These are phyloP conservation scores for Euryodendron excelsum DNA, from an alignment of 148 eudicot genomes.

Conservation along the genomic window DNA sequence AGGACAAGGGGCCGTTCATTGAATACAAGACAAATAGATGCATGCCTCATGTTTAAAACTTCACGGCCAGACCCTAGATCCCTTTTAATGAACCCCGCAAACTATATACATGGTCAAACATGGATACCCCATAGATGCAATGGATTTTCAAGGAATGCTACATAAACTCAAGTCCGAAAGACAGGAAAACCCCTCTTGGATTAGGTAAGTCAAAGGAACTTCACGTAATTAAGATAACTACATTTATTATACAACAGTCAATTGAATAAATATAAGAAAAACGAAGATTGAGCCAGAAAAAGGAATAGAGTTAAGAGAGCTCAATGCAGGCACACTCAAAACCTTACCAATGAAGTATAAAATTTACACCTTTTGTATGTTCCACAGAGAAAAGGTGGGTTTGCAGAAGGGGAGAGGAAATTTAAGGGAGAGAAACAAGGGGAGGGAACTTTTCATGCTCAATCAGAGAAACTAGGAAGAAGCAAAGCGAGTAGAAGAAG, in stretches of 20 bases:
- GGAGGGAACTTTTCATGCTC: not conserved
- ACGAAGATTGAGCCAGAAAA: not conserved
- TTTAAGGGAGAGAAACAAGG: not conserved
- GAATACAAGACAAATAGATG: not conserved
- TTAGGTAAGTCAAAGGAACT: not conserved
- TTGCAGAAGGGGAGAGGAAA: not conserved
- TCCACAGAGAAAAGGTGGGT: not conserved
- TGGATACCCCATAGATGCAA: not conserved
- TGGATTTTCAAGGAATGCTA: not conserved
- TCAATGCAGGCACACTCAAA: not conserved
- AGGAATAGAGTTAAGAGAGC: not conserved
- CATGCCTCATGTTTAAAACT: not conserved
- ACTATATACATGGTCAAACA: not conserved
- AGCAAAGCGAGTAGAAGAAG: not conserved
- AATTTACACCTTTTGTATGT: not conserved
- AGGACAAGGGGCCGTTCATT: conserved; percentile 3
- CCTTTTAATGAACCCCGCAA: not conserved
- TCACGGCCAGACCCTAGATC: not conserved
- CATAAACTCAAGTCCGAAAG: not conserved
- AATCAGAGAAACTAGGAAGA: not conserved
- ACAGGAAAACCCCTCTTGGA: not conserved
- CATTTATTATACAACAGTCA: not conserved
- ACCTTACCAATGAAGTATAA: not conserved
- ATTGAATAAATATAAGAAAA: not conserved
- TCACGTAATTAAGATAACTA: not conserved